Base-by-base conservation (phyloP, 441 rosid genomes). In the Viola pubescens region DNA sequence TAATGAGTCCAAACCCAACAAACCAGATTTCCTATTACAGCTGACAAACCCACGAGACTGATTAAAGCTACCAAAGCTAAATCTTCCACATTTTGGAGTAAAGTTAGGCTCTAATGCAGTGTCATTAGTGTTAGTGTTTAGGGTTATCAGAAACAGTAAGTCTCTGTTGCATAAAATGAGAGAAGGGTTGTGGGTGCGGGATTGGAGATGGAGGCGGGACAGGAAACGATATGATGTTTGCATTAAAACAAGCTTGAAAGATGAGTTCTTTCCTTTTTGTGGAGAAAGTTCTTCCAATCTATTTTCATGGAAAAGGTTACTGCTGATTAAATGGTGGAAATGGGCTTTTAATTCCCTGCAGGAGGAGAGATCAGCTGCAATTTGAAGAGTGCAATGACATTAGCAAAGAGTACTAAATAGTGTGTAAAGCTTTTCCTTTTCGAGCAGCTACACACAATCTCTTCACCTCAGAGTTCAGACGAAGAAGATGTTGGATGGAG, bases 221-320 rank as follows among this genome's bases (percentile, higher is more conserved):
- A 88, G 60, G 7, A 84, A 43, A 13, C 88, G 78, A 59, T 68
- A 63, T 26, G 83, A 69, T 39, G 82, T 61, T 68, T 72, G 86
- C 91, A 85, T 85, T 74, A 75, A 72, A 58, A 41, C 40, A 10
- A 4, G 49, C 49, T 8, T 46, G n/a, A 46, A 6, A 9, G n/a
- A 46, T 5, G n/a, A 46, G 4, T 7, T 7, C 49, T 46, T 46
- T 46, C 11, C 49, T 46, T 46, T 46, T 4, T 26, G 34, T 26
- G 34, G 34, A 26, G 34, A 26, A 26, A 26, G 34, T 26, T 26
- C 34, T 26, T 26, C 34, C 34, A 26, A 26, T 26, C 34, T 26
- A 26, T 26, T 26, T 26, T 26, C 34, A 26, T 26, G 34, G 34
- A 26, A 26, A 26, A 26, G 34, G 34, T 26, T 26, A 26, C 34